Evolutionary conservation across 2,329 filamentous ascomycete genomes (phyloP).

Genomic region (Corinectria fuckeliana): DNA sequence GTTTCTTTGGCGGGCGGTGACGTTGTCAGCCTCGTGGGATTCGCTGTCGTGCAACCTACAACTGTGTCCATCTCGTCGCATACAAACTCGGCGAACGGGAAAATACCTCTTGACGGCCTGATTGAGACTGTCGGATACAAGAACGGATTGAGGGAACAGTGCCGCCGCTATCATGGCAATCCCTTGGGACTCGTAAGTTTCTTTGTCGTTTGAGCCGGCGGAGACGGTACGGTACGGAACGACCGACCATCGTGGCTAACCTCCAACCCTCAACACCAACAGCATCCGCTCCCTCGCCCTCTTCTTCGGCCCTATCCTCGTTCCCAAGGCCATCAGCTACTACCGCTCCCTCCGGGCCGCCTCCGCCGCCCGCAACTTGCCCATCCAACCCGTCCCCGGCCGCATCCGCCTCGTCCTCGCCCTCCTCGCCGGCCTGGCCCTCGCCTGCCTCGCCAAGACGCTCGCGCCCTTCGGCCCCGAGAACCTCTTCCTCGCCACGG

Average conservation of each 20-base stretch:
- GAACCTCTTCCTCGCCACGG: constrained; percentile 81
- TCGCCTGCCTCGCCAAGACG: constrained; percentile 61
- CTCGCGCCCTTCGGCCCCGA: constrained; percentile 73
- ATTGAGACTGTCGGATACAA: not conserved
- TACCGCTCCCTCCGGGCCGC: constrained; percentile 63
- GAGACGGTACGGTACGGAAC: not conserved
- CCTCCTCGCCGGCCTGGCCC: constrained; percentile 60
- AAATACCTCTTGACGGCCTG: not conserved
- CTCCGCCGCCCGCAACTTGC: constrained; percentile 51
- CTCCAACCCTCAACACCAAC: not conserved
- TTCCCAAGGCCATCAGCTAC: constrained; percentile 70
- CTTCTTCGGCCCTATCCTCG: constrained; percentile 73
- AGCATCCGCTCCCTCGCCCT: constrained; percentile 63
- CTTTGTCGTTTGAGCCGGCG: not conserved
- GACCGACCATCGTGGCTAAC: constrained; percentile 10
- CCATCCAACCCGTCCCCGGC: constrained; percentile 62
- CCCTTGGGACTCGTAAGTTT: constrained; percentile 39
- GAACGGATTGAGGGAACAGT: not conserved
- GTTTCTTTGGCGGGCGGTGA: not conserved
- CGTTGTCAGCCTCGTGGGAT: constrained; percentile 13
- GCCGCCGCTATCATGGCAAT: constrained; percentile 34
- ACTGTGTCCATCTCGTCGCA: constrained; percentile 13
- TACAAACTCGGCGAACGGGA: not conserved
- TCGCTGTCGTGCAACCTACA: constrained; percentile 4
- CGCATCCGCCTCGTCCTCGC: constrained; percentile 63